Percentiles rank a stretch among this genome's conserved stretches.
phyloP scores from a whole-genome alignment of 805 yeast species.

The Yarrowia deformans region DNA sequence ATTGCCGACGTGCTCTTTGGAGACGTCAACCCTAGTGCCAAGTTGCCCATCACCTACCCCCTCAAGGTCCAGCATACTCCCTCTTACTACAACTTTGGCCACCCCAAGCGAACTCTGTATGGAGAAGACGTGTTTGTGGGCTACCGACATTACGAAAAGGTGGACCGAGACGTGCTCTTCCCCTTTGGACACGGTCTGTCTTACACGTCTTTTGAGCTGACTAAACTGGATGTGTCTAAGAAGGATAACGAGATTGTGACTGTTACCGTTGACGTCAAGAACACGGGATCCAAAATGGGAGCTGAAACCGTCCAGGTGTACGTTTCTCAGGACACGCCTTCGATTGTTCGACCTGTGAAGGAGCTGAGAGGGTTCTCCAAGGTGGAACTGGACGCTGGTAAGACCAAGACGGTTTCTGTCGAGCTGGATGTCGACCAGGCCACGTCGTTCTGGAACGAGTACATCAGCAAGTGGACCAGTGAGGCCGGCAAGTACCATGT shows the following conservation, averaged over 20 bases:
- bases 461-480: constrained; percentile 30
- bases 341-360: constrained; percentile 29
- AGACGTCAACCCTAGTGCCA: constrained; percentile 67
- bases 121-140: constrained; percentile 75
- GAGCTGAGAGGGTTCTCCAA: constrained; percentile 21
- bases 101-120: constrained; percentile 53
- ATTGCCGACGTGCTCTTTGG: constrained; percentile 68
- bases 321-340: constrained; percentile 10
- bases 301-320: constrained; percentile 26
- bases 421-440: constrained; percentile 17
- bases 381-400: neutral
- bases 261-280: constrained; percentile 6
- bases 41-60: constrained; percentile 65
- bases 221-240: constrained; percentile 51
- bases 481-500: neutral
- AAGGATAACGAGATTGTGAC: constrained; percentile 31
- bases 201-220: constrained; percentile 59
- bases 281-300: constrained; percentile 14
- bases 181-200: constrained; percentile 72
- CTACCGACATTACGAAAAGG: constrained; percentile 65
- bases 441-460: constrained; percentile 25
- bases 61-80: constrained; percentile 61
- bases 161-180: constrained; percentile 57
- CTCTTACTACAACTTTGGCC: constrained; percentile 59
- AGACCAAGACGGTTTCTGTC: constrained; percentile 44